A percentile compares a stretch with the other conserved stretches of the same genome.
Conservation (phyloP, 768 basidiomycete species). For the Lyophyllum decastes region DNA sequence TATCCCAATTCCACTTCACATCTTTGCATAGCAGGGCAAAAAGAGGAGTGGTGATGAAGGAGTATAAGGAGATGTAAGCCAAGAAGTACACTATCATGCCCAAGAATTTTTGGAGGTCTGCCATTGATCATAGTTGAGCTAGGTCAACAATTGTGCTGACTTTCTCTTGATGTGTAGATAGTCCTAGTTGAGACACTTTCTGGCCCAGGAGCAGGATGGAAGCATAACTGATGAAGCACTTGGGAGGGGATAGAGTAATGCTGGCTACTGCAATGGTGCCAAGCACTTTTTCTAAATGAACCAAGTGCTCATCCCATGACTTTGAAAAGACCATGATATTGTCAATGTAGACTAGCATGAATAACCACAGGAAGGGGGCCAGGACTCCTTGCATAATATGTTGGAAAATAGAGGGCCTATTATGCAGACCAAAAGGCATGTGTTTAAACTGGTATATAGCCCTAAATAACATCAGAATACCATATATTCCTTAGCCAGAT, state of each 20-base stretch:
- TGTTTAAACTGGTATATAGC: constrained; percentile 38
- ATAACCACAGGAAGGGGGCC: constrained; percentile 37
- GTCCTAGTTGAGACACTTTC: constrained; percentile 36
- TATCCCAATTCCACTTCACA: constrained; percentile 21
- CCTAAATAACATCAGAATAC: constrained; percentile 41
- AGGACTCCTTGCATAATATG: constrained; percentile 38
- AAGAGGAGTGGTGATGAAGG: constrained; percentile 31
- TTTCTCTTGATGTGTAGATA: constrained; percentile 39
- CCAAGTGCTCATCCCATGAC: constrained; percentile 28
- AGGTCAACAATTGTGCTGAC: constrained; percentile 33
- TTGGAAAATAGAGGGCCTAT: constrained; percentile 42
- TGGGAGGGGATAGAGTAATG: constrained; percentile 33
- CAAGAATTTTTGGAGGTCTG: constrained; percentile 32
- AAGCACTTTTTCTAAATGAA: constrained; percentile 30
- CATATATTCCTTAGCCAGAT: constrained; percentile 29
- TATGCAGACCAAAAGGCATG: constrained; percentile 41
- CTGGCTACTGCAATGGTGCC: constrained; percentile 23
- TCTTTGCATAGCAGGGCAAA: constrained; percentile 34
- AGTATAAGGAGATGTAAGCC: constrained; percentile 34
- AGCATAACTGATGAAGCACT: constrained; percentile 34
- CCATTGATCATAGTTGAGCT: constrained; percentile 22
- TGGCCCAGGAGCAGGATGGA: constrained; percentile 38
- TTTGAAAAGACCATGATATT: constrained; percentile 38
- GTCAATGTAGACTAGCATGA: constrained; percentile 42
- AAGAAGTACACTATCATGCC: constrained; percentile 41